Evolutionary conservation across 2,329 filamentous ascomycete species (phyloP).

Genomic region (Xylariaceae sp.): DNA sequence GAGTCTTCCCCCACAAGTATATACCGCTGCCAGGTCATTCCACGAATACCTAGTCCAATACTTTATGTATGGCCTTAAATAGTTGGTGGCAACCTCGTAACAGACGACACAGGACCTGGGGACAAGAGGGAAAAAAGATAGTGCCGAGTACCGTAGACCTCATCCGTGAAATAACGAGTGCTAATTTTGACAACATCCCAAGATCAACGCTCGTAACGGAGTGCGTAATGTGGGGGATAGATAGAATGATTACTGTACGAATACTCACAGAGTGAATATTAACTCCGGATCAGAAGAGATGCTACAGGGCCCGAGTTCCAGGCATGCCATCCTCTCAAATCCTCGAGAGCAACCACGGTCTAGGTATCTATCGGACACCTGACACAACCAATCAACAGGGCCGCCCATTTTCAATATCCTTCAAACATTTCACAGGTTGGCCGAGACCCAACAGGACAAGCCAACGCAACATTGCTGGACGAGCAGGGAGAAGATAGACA

Average conservation of each 20-base stretch:
- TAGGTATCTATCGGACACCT: slow-evolving; percentile 25
- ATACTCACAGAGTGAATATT: slow-evolving; percentile 16
- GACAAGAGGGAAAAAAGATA: slow-evolving; percentile 2
- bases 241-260: slow-evolving; percentile 32
- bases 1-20: not conserved
- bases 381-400: slow-evolving; percentile 19
- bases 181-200: slow-evolving; percentile 26
- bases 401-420: slow-evolving; percentile 22
- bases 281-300: slow-evolving; percentile 24
- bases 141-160: slow-evolving; percentile 15
- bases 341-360: slow-evolving; percentile 18
- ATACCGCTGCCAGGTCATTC: not conserved
- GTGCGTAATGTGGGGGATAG: slow-evolving; percentile 20
- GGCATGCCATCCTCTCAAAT: slow-evolving; percentile 19
- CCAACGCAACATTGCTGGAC: slow-evolving; percentile 25
- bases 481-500: slow-evolving; percentile 17
- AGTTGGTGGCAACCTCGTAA: not conserved
- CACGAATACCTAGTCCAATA: not conserved
- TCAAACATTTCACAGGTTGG: slow-evolving; percentile 26
- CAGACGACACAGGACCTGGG: not conserved
- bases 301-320: slow-evolving; percentile 21
- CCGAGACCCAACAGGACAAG: slow-evolving; percentile 29
- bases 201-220: slow-evolving; percentile 16
- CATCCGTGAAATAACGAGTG: slow-evolving; percentile 21
- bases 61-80: not conserved